Evolutionary conservation across 805 yeast species (phyloP).

Genomic region (Metschnikowia anglica): DNA sequence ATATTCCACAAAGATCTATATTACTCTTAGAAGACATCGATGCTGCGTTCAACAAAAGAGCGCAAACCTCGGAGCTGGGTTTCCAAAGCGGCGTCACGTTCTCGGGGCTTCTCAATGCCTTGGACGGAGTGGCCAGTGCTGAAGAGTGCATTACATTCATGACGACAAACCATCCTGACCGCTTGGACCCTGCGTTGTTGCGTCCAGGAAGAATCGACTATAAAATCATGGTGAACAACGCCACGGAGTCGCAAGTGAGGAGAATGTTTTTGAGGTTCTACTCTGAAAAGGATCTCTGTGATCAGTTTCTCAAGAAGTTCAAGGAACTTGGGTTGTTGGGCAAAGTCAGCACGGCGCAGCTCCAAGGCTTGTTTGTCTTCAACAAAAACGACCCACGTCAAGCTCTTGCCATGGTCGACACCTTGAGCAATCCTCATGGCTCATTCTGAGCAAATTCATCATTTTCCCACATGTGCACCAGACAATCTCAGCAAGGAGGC

Average conservation of each 20-base stretch:
- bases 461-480: too few relatives aligned
- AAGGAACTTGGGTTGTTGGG: slow-evolving; percentile 42
- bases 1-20: slow-evolving; percentile 86
- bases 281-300: slow-evolving; percentile 57
- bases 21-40: slow-evolving; percentile 89
- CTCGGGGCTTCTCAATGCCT: slow-evolving; percentile 87
- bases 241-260: slow-evolving; percentile 75
- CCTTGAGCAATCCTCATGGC: slow-evolving; percentile 34
- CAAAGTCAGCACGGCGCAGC: slow-evolving; percentile 82
- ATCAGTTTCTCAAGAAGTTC: slow-evolving; percentile 48
- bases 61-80: slow-evolving; percentile 74
- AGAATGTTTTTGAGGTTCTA: slow-evolving; percentile 89
- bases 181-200: slow-evolving; percentile 85
- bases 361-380: slow-evolving; percentile 93
- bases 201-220: slow-evolving; percentile 94
- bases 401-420: slow-evolving; percentile 66
- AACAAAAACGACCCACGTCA: slow-evolving; percentile 78
- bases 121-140: slow-evolving; percentile 97
- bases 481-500: too few relatives aligned
- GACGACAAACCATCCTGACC: slow-evolving; percentile 98
- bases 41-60: slow-evolving; percentile 87
- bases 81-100: slow-evolving; percentile 89
- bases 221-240: slow-evolving; percentile 80
- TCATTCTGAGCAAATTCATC: slow-evolving; percentile 10
- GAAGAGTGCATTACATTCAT: slow-evolving; percentile 95